A percentile compares a stretch with the other conserved stretches of the same genome.
phyloP scores from a whole-genome alignment of 768 basidiomycete genomes.

The Leccinellum albellum region DNA sequence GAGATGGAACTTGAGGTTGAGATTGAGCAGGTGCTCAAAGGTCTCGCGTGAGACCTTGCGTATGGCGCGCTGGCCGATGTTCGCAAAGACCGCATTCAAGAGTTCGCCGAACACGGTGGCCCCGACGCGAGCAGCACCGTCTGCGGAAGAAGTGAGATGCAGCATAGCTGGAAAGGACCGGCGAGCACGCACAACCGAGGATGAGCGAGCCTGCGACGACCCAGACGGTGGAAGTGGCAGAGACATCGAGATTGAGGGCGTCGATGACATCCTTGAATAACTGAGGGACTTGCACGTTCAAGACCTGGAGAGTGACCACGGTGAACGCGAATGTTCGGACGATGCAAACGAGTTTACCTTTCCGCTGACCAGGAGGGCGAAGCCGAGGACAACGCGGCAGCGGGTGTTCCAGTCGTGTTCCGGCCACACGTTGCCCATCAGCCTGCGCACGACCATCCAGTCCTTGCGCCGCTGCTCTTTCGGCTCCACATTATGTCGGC shows the following conservation, averaged over 20 bases:
- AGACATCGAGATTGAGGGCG: conserved; percentile 78
- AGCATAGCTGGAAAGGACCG: background rate
- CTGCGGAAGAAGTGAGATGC: conserved; percentile 38
- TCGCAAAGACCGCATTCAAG: conserved; percentile 93
- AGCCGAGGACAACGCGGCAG: conserved; percentile 75
- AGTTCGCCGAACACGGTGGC: conserved; percentile 89
- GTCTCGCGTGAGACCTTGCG: conserved; percentile 94
- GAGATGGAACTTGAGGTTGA: conserved; percentile 91
- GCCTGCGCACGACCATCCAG: conserved; percentile 78
- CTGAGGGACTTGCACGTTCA: conserved; percentile 98
- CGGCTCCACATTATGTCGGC: conserved; percentile 14
- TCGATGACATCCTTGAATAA: conserved; percentile 93
- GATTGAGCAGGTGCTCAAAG: conserved; percentile 86
- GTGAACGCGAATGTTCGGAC: background rate
- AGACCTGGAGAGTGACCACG: conserved; percentile 46
- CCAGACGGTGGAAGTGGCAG: conserved; percentile 77
- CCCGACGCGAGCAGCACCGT: conserved; percentile 86
- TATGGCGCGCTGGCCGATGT: conserved; percentile 91
- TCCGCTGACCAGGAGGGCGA: conserved; percentile 73
- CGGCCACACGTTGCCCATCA: conserved; percentile 94
- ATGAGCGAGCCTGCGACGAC: conserved; percentile 86
- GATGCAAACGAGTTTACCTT: conserved; percentile 55
- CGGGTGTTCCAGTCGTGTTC: conserved; percentile 79
- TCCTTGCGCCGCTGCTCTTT: conserved; percentile 68
- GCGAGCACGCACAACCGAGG: conserved; percentile 71